Evolutionary conservation across 2,329 filamentous ascomycete genomes (phyloP), one percentile per base, ranked within the genome.

Genomic region (Zasmidium citrigriseum): DNA sequence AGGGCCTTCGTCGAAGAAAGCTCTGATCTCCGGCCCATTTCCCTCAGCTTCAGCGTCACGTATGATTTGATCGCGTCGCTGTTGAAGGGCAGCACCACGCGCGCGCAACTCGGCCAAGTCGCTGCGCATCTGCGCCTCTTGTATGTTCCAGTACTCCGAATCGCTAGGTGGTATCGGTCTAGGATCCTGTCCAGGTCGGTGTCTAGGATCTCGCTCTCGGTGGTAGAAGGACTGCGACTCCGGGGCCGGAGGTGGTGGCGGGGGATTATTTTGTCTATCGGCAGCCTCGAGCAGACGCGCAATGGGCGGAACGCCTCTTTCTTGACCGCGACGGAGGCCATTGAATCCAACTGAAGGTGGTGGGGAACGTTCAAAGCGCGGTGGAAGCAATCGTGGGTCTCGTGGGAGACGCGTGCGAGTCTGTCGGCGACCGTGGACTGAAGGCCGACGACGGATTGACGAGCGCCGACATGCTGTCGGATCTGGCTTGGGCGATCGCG

Each of bases 371-470:
- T 66, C 62, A 38, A 67, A 59, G 44, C 64, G 65, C 27, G 67
- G 66, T 20, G 64, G 57, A n/a, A 66, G 52, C 12, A 64, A 29
- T 11, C 65, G 63, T 18, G 61, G 48, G 29, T 66, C 61, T 49
- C 65, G 64, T 22, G 52, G 64, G 60, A 77, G 70, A 47, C 65
- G 63, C 51, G 63, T 58, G 52, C 68, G 65, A 29, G 60, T 58
- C 27, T 57, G 50, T 46, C 66, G 59, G 53, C 68, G 68, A 58
- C 66, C 70, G 46, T 72, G 69, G 5, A 71, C 60, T 5, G 67
- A 68, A 41, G 69, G 61, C 50, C 68, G 67, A 58, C 85, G 82
- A 60, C 85, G 82, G 67, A 87, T 87, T 45, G 82, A 73, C 41
- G 83, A 86, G 68, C 84, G 82, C 55, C 79, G 57, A 58, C 52